Conservation (phyloP, 306 rosid species). For the Carpinus fangiana region DNA sequence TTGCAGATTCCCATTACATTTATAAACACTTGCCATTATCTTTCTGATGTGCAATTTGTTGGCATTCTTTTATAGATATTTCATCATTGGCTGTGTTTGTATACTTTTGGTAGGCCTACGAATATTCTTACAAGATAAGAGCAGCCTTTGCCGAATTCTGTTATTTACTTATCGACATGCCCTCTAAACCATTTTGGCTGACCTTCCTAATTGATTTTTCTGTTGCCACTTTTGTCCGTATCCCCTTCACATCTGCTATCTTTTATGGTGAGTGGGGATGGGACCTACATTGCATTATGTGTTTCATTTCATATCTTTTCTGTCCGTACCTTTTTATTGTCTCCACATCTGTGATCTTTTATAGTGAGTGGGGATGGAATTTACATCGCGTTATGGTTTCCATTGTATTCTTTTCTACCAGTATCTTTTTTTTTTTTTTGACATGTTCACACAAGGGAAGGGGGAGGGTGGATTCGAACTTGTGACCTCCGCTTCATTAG, state of each 20-base stretch:
- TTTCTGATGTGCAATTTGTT: neutral
- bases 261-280: neutral
- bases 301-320: too few relatives aligned
- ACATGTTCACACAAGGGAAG: too few relatives aligned
- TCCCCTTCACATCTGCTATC: neutral
- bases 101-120: neutral
- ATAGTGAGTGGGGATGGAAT: neutral
- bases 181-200: neutral
- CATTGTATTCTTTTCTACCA: too few relatives aligned
- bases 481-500: too few relatives aligned
- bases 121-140: neutral
- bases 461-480: too few relatives aligned
- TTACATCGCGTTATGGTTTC: neutral
- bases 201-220: neutral
- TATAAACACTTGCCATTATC: neutral
- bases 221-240: neutral
- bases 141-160: neutral
- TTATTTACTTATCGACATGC: neutral
- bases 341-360: neutral
- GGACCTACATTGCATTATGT: too few relatives aligned
- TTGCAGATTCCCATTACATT: neutral
- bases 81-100: neutral
- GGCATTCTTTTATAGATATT: neutral
- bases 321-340: too few relatives aligned
- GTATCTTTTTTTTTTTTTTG: too few relatives aligned